Evolutionary conservation across 116 monocot species (phyloP).

Genomic region (Thalassia testudinum): DNA sequence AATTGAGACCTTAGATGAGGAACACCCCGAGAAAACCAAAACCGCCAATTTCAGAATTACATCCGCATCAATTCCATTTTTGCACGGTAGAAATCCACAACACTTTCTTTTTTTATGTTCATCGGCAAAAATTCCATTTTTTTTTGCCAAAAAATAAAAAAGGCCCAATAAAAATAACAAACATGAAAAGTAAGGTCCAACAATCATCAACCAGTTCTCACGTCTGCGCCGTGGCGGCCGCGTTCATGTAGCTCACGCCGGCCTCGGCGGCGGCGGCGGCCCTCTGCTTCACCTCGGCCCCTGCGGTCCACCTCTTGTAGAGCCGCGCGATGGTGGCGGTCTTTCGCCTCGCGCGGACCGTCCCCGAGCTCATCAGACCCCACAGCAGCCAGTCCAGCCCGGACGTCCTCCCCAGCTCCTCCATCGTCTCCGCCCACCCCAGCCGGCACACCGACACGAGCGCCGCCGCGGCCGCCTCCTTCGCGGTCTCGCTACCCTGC

Average conservation of each 20-base stretch:
- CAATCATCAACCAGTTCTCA: too few species aligned
- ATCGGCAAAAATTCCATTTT: too few species aligned
- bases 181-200: too few species aligned
- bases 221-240: not conserved
- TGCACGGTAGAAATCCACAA: too few species aligned
- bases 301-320: slow-evolving; percentile 43
- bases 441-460: slow-evolving; percentile 47
- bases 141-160: too few species aligned
- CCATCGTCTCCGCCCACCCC: slow-evolving; percentile 18
- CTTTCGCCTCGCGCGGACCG: slow-evolving; percentile 51
- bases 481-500: slow-evolving; percentile 42
- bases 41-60: too few species aligned
- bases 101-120: too few species aligned
- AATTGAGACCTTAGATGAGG: too few species aligned
- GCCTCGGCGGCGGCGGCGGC: slow-evolving; percentile 7
- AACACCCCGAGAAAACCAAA: too few species aligned
- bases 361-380: slow-evolving; percentile 63
- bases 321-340: slow-evolving; percentile 67
- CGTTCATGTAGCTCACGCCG: not conserved
- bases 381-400: slow-evolving; percentile 81
- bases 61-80: too few species aligned
- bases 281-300: too few species aligned
- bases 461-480: slow-evolving; percentile 68
- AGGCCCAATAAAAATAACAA: too few species aligned
- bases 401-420: slow-evolving; percentile 25